Base-by-base conservation (phyloP, 208 protist genomes). In the Trypanosoma boissoni region DNA sequence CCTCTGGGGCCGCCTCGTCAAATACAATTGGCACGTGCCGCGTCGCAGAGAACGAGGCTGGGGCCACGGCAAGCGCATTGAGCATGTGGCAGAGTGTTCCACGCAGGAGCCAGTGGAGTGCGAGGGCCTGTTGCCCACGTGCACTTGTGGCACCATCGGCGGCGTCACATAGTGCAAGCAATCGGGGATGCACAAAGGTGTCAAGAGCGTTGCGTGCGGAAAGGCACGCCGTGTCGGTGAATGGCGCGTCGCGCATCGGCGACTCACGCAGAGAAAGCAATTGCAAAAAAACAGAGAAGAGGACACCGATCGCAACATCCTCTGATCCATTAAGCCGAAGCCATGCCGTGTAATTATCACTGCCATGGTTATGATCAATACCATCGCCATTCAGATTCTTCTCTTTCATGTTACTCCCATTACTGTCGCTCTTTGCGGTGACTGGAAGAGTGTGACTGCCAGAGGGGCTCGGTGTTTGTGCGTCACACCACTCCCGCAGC, bases 51-150 rank as follows among this genome's bases (percentile, higher is more conserved):
- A 29, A 16, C 3, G 24, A 42, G n/a, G 28, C 4, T 20, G 54
- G 44, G 8, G 29, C 8, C 18, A 52, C 0, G 9, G 53, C 42
- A 12, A 62, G 43, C 7, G 64, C 63, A 39, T 57, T 61, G 4
- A 70, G 45, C n/a, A 62, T 66, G 16, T 68, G 69, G 26, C 67
- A 70, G n/a, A 78, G 54, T 21, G 75, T 76, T 12, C 68, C 73
- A 16, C 73, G 64, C 24, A 87, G 52, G 27, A 87, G 44, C 65
- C 71, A 80, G 57, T 72, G 72, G 18, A 87, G 58, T 37, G 80
- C 70, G 31, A 79, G 48, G 20, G 68, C 48, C n/a, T 70, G 76
- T 1, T 70, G 72, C 16, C 71, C 75, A 26, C 78, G 80, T 14
- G 64, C 54, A 41, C 66, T 68, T 20, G 69, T 64, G 27, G 64